Percentiles rank a stretch among this genome's conserved stretches.
These are phyloP conservation scores for Hericium rajendrae DNA, from an alignment of 768 basidiomycete species.

Conservation along the genomic window DNA sequence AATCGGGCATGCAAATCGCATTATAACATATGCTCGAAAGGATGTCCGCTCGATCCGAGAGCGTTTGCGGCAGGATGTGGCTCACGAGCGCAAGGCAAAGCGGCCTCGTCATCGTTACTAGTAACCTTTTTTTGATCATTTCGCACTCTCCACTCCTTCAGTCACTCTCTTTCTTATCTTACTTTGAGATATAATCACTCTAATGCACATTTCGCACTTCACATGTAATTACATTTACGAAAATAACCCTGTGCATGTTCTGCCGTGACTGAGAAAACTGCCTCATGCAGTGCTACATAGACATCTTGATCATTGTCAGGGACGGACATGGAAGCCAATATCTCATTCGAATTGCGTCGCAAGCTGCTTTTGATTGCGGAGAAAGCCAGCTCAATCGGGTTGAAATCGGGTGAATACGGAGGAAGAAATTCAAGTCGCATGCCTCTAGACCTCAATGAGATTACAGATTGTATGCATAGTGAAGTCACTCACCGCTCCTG, in stretches of 20 bases:
- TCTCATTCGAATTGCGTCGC: neutral
- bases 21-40: neutral
- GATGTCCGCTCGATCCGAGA: neutral
- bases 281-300: neutral
- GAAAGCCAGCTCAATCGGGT: slow-evolving; percentile 21
- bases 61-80: neutral
- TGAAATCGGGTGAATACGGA: slow-evolving; percentile 21
- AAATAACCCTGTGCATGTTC: neutral
- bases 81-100: neutral
- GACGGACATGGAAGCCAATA: neutral
- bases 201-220: neutral
- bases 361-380: slow-evolving; percentile 12
- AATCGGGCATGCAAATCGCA: neutral
- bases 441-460: slow-evolving; percentile 5
- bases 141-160: neutral
- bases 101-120: neutral
- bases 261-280: neutral
- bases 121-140: neutral
- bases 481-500: slow-evolving; percentile 18
- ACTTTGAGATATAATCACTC: neutral
- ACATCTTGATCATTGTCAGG: neutral
- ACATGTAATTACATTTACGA: neutral
- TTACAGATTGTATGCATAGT: neutral
- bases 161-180: neutral
- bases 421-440: slow-evolving; percentile 15